Base-by-base conservation (phyloP, 257 asterid genomes). In the Salvia miltiorrhiza region DNA sequence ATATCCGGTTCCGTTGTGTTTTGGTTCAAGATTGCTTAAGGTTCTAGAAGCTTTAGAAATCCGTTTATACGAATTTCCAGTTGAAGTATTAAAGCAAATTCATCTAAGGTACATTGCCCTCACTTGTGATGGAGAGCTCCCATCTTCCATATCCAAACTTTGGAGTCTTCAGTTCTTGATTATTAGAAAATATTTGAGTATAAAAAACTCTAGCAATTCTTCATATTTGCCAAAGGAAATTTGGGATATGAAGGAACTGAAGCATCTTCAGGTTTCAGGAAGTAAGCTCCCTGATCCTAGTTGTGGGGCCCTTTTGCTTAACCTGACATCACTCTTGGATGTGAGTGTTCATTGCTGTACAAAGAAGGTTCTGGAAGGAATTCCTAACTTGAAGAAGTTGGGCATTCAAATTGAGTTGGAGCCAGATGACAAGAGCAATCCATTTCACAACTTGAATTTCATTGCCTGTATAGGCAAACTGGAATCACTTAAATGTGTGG, bases 241-340 rank as follows among this genome's bases (percentile, higher is more conserved):
- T 19, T 65, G 72, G 73, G 9, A 65, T 17, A 28, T 73, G 73
- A 13, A 23, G 26, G 41, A 73, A 49, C 11, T 73, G 37, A 65
- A 63, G 26, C 67, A 56, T 44, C 41, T 73, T 23, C 33, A 55
- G 5, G 12, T 65, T 7, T 9, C 12, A 3, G 52, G 48, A 7
- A 14, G 49, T 14, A 6, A 16, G 20, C 16, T 65, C 16, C 62
- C 72, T 2, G 4, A 66, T 14, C 71, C 60, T 4, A 0, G 0
- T 20, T 7, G 9, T 50, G 62, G 7, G 12, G 61, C 20, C 13
- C 14, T 49, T 28, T 50, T 66, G 19, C 50, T 37, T 2, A 64
- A 64, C 44, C 57, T 64, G 17, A 7, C 21, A 26, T 14, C 70
- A 64, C 70, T 64, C 14, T 16, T 44, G 4, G 56, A 45, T 24